These are phyloP conservation scores for Cyberlindnera veronae DNA, from an alignment of 805 yeast genomes.

Conservation along the genomic window DNA sequence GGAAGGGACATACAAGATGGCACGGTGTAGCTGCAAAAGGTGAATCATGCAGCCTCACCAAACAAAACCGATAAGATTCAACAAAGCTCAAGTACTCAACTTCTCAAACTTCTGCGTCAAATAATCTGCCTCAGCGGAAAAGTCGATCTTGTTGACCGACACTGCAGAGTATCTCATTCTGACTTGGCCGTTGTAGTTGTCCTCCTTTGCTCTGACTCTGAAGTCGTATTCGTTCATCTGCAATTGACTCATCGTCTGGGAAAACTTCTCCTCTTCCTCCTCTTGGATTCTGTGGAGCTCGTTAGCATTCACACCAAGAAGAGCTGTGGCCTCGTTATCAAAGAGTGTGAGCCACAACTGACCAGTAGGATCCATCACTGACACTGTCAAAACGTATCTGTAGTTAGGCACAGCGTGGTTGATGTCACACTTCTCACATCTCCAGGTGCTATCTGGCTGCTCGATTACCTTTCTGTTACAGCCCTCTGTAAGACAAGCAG, in stretches of 20 bases:
- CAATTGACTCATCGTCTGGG: slow-evolving; percentile 41
- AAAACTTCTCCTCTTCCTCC: slow-evolving; percentile 44
- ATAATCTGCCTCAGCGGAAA: slow-evolving; percentile 54
- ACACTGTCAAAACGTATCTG: slow-evolving; percentile 74
- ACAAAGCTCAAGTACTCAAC: slow-evolving; percentile 17
- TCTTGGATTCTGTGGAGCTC: slow-evolving; percentile 45
- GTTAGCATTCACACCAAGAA: slow-evolving; percentile 66
- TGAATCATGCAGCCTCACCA: no score
- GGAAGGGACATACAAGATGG: no score
- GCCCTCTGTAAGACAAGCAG: slow-evolving; percentile 75
- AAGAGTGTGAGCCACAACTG: slow-evolving; percentile 85
- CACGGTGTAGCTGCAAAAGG: no score
- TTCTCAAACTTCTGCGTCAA: slow-evolving; percentile 38
- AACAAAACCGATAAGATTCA: no score
- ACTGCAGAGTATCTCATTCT: slow-evolving; percentile 73
- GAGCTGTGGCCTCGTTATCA: slow-evolving; percentile 73
- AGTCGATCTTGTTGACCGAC: slow-evolving; percentile 51
- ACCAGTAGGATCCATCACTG: slow-evolving; percentile 78
- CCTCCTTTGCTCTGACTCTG: slow-evolving; percentile 78
- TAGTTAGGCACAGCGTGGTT: slow-evolving; percentile 66
- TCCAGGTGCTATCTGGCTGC: slow-evolving; percentile 72
- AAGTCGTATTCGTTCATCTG: slow-evolving; percentile 71
- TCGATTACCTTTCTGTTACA: slow-evolving; percentile 86
- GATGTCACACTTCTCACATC: slow-evolving; percentile 88
- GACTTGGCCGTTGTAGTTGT: slow-evolving; percentile 73